phyloP scores from a whole-genome alignment of 495 filamentous ascomycete species.

The Cairneyella variabilis region DNA sequence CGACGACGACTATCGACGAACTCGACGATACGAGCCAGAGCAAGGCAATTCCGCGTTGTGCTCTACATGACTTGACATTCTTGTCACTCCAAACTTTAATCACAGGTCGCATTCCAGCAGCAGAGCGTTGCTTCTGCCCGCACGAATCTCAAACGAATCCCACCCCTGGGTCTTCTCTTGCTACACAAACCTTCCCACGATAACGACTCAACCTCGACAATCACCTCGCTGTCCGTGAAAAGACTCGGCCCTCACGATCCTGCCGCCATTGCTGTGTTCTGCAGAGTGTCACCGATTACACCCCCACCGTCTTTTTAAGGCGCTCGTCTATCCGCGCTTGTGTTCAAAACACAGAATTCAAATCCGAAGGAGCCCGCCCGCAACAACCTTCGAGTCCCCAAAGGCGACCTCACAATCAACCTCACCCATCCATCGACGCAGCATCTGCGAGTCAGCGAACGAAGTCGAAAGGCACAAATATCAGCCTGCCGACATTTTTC shows the following conservation, averaged over 20 bases:
- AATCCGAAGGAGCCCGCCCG: constrained; percentile 12
- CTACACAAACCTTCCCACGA: constrained; percentile 2
- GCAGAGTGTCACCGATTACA: neutral
- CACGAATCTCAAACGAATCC: constrained; percentile 14
- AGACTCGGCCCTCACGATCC: neutral
- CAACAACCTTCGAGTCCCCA: constrained; percentile 9
- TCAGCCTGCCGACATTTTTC: constrained; percentile 4
- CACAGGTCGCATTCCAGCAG: constrained; percentile 7
- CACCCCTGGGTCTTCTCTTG: constrained; percentile 10
- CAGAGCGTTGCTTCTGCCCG: constrained; percentile 5
- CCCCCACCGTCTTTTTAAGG: constrained; percentile 7
- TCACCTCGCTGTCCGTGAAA: neutral
- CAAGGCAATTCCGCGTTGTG: constrained; percentile 1
- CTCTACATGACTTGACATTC: constrained; percentile 9
- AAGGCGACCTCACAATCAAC: neutral
- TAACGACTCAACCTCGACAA: constrained; percentile 1
- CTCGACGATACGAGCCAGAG: neutral
- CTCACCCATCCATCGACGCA: constrained; percentile 6
- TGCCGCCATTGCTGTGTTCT: neutral
- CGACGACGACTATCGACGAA: constrained; percentile 13
- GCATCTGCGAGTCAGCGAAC: neutral
- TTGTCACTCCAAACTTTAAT: neutral
- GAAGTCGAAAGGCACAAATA: neutral
- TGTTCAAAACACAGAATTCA: constrained; percentile 15
- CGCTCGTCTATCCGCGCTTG: constrained; percentile 18